Conservation (phyloP, 805 yeast species). For the Candida awuae region DNA sequence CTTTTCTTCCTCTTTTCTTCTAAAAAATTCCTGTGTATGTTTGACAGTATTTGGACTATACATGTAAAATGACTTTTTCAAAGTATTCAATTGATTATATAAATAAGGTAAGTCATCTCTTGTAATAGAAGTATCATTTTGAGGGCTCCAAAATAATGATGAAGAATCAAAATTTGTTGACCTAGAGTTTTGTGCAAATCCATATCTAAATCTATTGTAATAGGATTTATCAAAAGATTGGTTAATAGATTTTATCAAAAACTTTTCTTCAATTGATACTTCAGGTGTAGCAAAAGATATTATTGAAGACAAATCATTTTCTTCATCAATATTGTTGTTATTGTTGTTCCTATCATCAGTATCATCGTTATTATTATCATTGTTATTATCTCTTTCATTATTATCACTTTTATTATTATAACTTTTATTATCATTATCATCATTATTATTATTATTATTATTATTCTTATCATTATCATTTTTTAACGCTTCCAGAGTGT, state of each 20-base stretch:
- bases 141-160: conserved; percentile 7
- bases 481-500: conserved; percentile 4
- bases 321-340: background rate
- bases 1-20: too few species aligned
- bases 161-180: background rate
- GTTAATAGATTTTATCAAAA: conserved; percentile 4
- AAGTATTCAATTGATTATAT: background rate
- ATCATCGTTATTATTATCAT: background rate
- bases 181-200: too few species aligned
- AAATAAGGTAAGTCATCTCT: conserved; percentile 3
- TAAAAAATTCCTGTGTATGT: background rate
- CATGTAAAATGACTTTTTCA: background rate
- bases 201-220: background rate
- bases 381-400: background rate
- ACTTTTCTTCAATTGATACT: conserved; percentile 3
- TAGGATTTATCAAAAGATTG: conserved; percentile 6
- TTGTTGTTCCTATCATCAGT: background rate
- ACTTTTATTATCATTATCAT: background rate
- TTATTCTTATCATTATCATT: conserved; percentile 3
- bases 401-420: too few species aligned
- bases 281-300: conserved; percentile 8
- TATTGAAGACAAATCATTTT: conserved; percentile 1
- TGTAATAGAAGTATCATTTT: conserved; percentile 1
- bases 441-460: background rate
- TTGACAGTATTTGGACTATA: background rate